Base-by-base conservation (phyloP, 257 asterid species). In the Solanum piurae region DNA sequence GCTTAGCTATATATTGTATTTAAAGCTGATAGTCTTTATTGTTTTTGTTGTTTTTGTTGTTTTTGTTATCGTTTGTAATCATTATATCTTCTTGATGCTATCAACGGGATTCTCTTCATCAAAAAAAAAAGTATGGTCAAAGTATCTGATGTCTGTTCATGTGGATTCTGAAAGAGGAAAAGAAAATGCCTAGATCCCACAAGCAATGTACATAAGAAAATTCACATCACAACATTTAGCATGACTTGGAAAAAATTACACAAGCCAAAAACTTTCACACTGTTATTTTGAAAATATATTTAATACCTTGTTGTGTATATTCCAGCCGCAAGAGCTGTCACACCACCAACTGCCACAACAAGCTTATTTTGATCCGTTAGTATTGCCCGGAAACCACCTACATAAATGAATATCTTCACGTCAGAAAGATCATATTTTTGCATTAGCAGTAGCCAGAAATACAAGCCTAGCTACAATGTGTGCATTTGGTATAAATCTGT, bases 261-360 rank as follows among this genome's bases (percentile, higher is more conserved):
- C 42, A 82, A 27, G 69, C 69, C 66, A 82, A 82, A 4, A 20
- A 82, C 42, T 18, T 49, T 18, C 55, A 49, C 10, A 31, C 33
- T 46, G 75, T 3, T 16, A 34, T 69, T 16, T 62, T 79, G 75
- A 86, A 23, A 36, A 42, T 34, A 89, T 21, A 34, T 21, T 34
- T 86, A 82, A 74, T 92, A 97, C 99, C 99, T 95, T 89, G 99
- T 97, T 29, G 98, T 94, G 92, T 94, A 97, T 86, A 97, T 86
- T n/a, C 99, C 98, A 60, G 99, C 99, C 37, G 99, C 98, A 86
- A 97, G 98, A 90, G 98, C 98, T 42, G 99, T 97, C 87, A 95
- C 92, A 74, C 99, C 97, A 79, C 96, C 99, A 74, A 97, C 98
- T 88, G 97, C 98, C 79, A 97, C 98, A 86, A 95, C 95, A 91